These are phyloP conservation scores for Thermothielavioides terrestris DNA, from an alignment of 495 filamentous ascomycete species.

Conservation along the genomic window DNA sequence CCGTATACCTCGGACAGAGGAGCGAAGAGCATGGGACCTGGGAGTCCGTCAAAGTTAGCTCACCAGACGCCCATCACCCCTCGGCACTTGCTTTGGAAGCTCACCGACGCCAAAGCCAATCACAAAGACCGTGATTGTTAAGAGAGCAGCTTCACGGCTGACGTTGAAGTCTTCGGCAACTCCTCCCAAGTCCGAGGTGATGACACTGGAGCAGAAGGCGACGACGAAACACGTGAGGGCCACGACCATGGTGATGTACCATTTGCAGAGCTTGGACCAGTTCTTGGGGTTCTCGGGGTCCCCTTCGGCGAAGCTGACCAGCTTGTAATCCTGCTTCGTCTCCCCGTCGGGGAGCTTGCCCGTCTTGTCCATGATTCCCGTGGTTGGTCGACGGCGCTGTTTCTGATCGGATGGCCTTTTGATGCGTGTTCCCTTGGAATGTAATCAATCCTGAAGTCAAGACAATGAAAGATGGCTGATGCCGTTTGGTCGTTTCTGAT, in stretches of 20 bases:
- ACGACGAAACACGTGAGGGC: constrained; percentile 57
- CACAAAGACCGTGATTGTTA: constrained; percentile 66
- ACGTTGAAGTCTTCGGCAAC: constrained; percentile 53
- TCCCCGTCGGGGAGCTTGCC: constrained; percentile 10
- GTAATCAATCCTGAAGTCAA: too few species aligned
- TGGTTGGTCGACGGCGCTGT: neutral
- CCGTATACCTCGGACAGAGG: constrained; percentile 68
- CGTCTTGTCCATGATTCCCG: constrained; percentile 6
- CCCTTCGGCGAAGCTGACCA: constrained; percentile 61
- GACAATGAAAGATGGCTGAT: too few species aligned
- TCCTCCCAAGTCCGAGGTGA: constrained; percentile 59
- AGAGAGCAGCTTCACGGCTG: constrained; percentile 55
- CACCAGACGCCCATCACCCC: too few species aligned
- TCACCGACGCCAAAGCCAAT: constrained; percentile 66
- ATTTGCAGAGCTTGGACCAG: constrained; percentile 55
- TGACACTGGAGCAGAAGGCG: constrained; percentile 53
- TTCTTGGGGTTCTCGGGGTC: constrained; percentile 65
- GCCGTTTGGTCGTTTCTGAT: too few species aligned
- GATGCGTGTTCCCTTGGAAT: too few species aligned
- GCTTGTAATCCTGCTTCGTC: constrained; percentile 43
- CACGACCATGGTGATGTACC: constrained; percentile 61
- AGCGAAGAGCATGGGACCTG: constrained; percentile 67
- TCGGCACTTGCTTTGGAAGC: too few species aligned
- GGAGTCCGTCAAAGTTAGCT: neutral
- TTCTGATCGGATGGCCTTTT: too few species aligned